Evolutionary conservation across 208 protist genomes (phyloP), one percentile per base, ranked within the genome.

Genomic region (Acanthamoeba triangularis): DNA sequence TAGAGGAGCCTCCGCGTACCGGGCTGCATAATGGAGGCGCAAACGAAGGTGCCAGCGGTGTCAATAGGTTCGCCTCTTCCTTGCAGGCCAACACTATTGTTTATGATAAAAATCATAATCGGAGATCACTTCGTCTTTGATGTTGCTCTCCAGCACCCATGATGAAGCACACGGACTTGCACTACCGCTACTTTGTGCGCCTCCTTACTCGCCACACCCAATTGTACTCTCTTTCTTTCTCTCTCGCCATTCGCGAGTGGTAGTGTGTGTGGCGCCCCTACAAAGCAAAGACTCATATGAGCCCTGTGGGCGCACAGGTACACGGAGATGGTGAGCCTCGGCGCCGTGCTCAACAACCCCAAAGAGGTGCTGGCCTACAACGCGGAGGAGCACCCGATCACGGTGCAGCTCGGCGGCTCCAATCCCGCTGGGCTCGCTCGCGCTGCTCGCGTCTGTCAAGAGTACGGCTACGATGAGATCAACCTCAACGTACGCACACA

Each of bases 381-480:
- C 74, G 28, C 10, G 33, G 33, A 52, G 33, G 37, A 82, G 33
- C 44, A 52, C 23, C 44, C 74, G 33, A 82, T 90, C 82, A 90
- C 52, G 33, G 47, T 90, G 37, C 82, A 90, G 82, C 82, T 90
- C 18, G 82, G 82, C 54, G 82, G 82, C 14, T 35, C n/a, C 82
- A 63, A 90, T 28, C 82, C 82, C 18, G 41, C 28, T 0, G 33
- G 16, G 20, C 54, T 90, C 49, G 82, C 82, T 28, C n/a, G 33
- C 18, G 82, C 82, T 25, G 82, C 82, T 28, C 47, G 37, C 11
- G 23, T 90, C 11, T 52, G 82, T 28, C n/a, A 65, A 35, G n/a
- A 35, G 49, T 63, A 61, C 30, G 82, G 82, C 82, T 90, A 90
- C n/a, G 54, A 90, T 35, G 82, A 63, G 30, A 61, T 90, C 54